phyloP scores from a whole-genome alignment of 1,284 basidiomycete genomes.

The Marasmius tenuissimus region DNA sequence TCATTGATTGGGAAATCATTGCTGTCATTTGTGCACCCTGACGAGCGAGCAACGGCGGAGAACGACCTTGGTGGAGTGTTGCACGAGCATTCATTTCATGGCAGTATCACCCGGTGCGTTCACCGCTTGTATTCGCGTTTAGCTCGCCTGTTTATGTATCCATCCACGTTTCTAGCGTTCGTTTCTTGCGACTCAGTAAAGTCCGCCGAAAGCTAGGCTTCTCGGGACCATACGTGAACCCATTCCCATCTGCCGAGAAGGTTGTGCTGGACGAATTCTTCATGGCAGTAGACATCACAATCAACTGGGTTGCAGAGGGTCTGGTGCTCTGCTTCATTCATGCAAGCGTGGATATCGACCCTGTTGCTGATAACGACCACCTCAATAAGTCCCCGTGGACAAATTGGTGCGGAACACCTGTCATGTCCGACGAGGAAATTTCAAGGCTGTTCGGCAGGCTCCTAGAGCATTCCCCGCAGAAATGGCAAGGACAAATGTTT shows the following conservation, averaged over 20 bases:
- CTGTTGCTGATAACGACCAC: slow-evolving; percentile 80
- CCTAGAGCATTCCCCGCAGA: slow-evolving; percentile 49
- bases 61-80: slow-evolving; percentile 80
- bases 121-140: slow-evolving; percentile 11
- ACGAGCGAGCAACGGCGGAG: slow-evolving; percentile 79
- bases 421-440: slow-evolving; percentile 55
- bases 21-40: slow-evolving; percentile 87
- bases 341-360: slow-evolving; percentile 75
- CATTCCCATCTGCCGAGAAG: slow-evolving; percentile 67
- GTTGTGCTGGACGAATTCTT: slow-evolving; percentile 78
- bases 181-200: slow-evolving; percentile 70
- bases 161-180: slow-evolving; percentile 51
- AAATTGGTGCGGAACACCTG: slow-evolving; percentile 90
- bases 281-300: slow-evolving; percentile 88
- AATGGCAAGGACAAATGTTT: slow-evolving; percentile 64
- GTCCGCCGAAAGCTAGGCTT: slow-evolving; percentile 69
- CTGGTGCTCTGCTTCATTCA: slow-evolving; percentile 96
- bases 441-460: slow-evolving; percentile 60
- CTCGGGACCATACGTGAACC: slow-evolving; percentile 42
- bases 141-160: slow-evolving; percentile 7
- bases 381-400: slow-evolving; percentile 80
- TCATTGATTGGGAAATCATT: slow-evolving; percentile 75
- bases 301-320: slow-evolving; percentile 92
- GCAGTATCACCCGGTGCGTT: slow-evolving; percentile 85
- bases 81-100: slow-evolving; percentile 80